Evolutionary conservation across 805 yeast species (phyloP).

Genomic region (Saccharomyces paradoxus): DNA sequence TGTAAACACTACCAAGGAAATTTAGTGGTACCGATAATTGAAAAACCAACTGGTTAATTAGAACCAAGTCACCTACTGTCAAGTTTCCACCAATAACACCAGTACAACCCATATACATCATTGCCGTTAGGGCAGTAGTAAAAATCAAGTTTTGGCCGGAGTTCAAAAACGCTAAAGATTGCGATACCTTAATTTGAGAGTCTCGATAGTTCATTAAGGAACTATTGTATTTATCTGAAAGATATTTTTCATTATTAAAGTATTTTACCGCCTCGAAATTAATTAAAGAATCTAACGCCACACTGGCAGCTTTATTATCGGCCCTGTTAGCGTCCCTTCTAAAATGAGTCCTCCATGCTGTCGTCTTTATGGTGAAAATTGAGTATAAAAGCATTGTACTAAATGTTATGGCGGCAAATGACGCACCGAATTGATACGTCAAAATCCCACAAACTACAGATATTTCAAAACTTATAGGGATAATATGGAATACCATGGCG

Average conservation of each 20-base stretch:
- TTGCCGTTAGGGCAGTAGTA: constrained; percentile 83
- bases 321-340: constrained; percentile 86
- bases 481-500: constrained; percentile 95
- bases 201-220: constrained; percentile 68
- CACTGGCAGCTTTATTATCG: constrained; percentile 91
- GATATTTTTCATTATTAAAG: constrained; percentile 82
- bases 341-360: constrained; percentile 93
- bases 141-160: constrained; percentile 75
- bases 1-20: constrained; percentile 88
- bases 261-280: constrained; percentile 92
- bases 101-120: constrained; percentile 97
- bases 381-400: constrained; percentile 86
- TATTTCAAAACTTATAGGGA: constrained; percentile 89
- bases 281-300: constrained; percentile 86
- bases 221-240: constrained; percentile 68
- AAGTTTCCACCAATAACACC: constrained; percentile 80
- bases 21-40: constrained; percentile 92
- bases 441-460: constrained; percentile 87
- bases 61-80: constrained; percentile 89
- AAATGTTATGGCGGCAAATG: constrained; percentile 84
- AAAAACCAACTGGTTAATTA: constrained; percentile 91
- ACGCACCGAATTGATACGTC: constrained; percentile 83
- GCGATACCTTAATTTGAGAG: constrained; percentile 67
- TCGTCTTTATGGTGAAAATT: constrained; percentile 78
- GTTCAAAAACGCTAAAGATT: constrained; percentile 69